Evolutionary conservation across 78 protist genomes (phyloP).

Genomic region (Pigoraptor vietnamica): DNA sequence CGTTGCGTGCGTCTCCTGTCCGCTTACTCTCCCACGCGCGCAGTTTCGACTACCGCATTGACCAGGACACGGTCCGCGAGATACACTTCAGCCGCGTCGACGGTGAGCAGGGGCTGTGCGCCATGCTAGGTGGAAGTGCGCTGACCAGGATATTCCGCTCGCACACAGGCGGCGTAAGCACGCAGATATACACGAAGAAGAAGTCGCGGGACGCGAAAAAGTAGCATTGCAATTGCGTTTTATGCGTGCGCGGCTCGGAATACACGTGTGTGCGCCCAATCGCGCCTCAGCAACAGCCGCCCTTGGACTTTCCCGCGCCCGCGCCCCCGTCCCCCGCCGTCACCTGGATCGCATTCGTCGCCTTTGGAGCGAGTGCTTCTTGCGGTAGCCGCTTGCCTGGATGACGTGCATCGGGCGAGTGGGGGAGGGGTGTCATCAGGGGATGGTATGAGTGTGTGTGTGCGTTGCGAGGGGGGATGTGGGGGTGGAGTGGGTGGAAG

Average conservation of each 20-base stretch:
- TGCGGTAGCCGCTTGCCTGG: not conserved
- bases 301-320: not conserved
- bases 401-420: not conserved
- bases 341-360: not conserved
- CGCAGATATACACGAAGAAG: constrained; percentile 1
- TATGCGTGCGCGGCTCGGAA: too few relatives aligned
- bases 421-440: too few relatives aligned
- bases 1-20: not conserved
- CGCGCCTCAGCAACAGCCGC: not conserved
- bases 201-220: not conserved
- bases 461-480: too few relatives aligned
- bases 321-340: not conserved
- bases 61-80: constrained; percentile 19
- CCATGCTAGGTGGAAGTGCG: not conserved
- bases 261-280: too few relatives aligned
- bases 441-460: too few relatives aligned
- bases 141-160: not conserved
- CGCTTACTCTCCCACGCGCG: not conserved
- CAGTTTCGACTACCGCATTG: constrained; percentile 33
- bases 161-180: constrained; percentile 12
- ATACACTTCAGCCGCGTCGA: constrained; percentile 26
- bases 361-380: not conserved
- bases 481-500: too few relatives aligned
- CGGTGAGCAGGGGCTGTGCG: not conserved
- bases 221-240: too few relatives aligned